phyloP scores from a whole-genome alignment of 2,329 filamentous ascomycete species.

The Hymenoscyphus repandus region DNA sequence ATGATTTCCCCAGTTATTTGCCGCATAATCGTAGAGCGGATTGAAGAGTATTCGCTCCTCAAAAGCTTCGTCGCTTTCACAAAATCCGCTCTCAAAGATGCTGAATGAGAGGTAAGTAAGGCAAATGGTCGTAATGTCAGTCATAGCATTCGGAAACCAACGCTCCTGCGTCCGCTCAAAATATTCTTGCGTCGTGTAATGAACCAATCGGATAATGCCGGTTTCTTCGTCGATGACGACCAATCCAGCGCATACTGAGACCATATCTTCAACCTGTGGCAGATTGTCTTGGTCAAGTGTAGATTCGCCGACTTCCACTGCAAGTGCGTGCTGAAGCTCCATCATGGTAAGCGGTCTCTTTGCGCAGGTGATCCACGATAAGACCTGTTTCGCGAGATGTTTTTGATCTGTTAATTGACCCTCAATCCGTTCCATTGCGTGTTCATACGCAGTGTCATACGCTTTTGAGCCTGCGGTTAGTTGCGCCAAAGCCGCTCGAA shows the following conservation, averaged over 20 bases:
- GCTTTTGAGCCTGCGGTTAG: conserved; percentile 30
- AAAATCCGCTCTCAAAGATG: conserved; percentile 21
- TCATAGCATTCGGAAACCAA: conserved; percentile 16
- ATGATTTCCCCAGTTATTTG: too few relatives aligned
- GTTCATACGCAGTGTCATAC: conserved; percentile 37
- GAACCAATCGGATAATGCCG: conserved; percentile 24
- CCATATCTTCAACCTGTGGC: conserved; percentile 19
- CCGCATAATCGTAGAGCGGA: conserved; percentile 25
- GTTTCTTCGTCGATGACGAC: conserved; percentile 27
- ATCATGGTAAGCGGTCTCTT: conserved; percentile 29
- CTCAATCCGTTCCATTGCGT: conserved; percentile 40
- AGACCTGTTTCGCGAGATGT: conserved; percentile 33
- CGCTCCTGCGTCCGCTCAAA: conserved; percentile 14
- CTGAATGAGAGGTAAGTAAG: conserved; percentile 29
- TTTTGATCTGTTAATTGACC: conserved; percentile 30
- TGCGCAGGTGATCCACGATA: conserved; percentile 37
- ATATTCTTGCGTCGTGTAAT: conserved; percentile 30
- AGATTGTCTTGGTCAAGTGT: conserved; percentile 35
- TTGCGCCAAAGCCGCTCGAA: conserved; percentile 30
- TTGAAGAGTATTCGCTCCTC: conserved; percentile 21
- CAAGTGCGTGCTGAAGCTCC: conserved; percentile 41
- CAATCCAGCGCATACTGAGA: conserved; percentile 25
- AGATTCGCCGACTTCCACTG: conserved; percentile 27
- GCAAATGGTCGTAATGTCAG: conserved; percentile 21
- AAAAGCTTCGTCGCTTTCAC: conserved; percentile 20